These are phyloP conservation scores for Kodamaea arcana DNA, from an alignment of 1,139 yeast genomes.

Conservation along the genomic window DNA sequence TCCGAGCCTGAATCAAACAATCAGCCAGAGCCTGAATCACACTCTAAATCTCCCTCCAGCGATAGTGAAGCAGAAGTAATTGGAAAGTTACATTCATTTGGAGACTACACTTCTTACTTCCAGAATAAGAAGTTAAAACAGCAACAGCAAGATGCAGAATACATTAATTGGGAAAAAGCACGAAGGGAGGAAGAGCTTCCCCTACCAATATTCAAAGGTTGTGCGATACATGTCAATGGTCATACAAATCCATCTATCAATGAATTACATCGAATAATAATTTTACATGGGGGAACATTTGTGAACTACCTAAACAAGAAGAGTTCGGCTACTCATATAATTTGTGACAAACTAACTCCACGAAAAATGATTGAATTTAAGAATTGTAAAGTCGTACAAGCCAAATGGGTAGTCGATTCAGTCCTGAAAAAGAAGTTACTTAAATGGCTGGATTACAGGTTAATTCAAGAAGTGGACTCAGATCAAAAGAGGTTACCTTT, in stretches of 20 bases:
- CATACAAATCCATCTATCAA: conserved; percentile 74
- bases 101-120: conserved; percentile 68
- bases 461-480: conserved; percentile 49
- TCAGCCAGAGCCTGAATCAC: background rate
- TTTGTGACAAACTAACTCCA: conserved; percentile 77
- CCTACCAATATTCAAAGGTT: conserved; percentile 53
- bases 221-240: conserved; percentile 78
- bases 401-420: conserved; percentile 77
- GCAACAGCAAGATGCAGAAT: conserved; percentile 57
- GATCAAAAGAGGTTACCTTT: conserved; percentile 44
- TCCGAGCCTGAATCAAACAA: too few species aligned
- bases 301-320: conserved; percentile 66
- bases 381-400: conserved; percentile 71
- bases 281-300: conserved; percentile 77
- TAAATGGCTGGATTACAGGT: conserved; percentile 65
- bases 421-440: conserved; percentile 43
- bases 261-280: conserved; percentile 66
- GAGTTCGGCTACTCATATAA: conserved; percentile 74
- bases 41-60: background rate
- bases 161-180: conserved; percentile 45
- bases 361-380: conserved; percentile 63
- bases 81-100: conserved; percentile 51
- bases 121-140: conserved; percentile 64
- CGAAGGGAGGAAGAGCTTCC: conserved; percentile 21
- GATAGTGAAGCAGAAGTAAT: conserved; percentile 13